A percentile compares a stretch with the other conserved stretches of the same genome.
phyloP scores from a whole-genome alignment of 768 basidiomycete species.

The Mycena polygramma region DNA sequence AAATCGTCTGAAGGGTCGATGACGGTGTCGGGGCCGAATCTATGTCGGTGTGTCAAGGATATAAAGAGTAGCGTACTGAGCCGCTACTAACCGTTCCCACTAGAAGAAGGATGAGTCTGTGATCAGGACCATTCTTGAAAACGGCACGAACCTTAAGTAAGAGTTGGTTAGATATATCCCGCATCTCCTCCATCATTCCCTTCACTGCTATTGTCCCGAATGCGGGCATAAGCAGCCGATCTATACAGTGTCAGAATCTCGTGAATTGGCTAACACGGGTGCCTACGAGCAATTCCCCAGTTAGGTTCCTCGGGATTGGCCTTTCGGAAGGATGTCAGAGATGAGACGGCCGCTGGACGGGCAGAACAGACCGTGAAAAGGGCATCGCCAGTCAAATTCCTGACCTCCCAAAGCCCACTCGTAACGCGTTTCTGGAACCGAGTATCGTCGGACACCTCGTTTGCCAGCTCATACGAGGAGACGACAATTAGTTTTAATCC shows the following conservation, averaged over 20 bases:
- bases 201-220: constrained; percentile 58
- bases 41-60: constrained; percentile 26
- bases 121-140: neutral
- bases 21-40: constrained; percentile 56
- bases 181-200: constrained; percentile 63
- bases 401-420: constrained; percentile 48
- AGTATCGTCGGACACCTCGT: constrained; percentile 58
- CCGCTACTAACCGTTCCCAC: constrained; percentile 53
- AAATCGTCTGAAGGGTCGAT: constrained; percentile 62
- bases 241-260: constrained; percentile 34
- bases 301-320: constrained; percentile 58
- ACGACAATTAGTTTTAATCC: constrained; percentile 46
- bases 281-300: constrained; percentile 61
- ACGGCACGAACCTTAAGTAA: constrained; percentile 46
- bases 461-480: constrained; percentile 50
- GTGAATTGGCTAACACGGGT: neutral
- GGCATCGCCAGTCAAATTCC: constrained; percentile 56
- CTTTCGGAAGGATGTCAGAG: constrained; percentile 25
- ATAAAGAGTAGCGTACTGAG: constrained; percentile 37
- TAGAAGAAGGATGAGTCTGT: neutral
- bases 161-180: constrained; percentile 59
- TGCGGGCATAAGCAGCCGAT: constrained; percentile 48
- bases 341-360: neutral
- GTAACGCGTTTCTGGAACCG: constrained; percentile 54
- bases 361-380: constrained; percentile 52